A percentile compares a stretch with the other conserved stretches of the same genome.
These are phyloP conservation scores for Dothideomycetes sp. DNA, from an alignment of 2,329 filamentous ascomycete genomes.

Conservation along the genomic window DNA sequence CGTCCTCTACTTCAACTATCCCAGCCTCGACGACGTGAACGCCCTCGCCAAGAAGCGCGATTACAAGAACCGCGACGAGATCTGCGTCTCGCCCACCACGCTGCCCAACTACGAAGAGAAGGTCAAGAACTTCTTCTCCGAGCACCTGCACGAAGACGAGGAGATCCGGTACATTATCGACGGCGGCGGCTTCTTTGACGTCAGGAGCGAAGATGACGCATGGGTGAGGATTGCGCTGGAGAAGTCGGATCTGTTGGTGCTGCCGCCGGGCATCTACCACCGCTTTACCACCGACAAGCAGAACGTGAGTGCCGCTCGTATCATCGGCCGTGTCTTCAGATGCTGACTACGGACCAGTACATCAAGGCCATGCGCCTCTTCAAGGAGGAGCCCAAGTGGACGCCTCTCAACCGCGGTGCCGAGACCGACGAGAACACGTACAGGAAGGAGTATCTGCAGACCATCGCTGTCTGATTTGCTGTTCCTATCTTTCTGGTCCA, in stretches of 20 bases:
- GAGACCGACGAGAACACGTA: conserved; percentile 71
- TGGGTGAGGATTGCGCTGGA: conserved; percentile 82
- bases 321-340: background rate
- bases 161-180: conserved; percentile 92
- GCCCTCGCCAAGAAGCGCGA: conserved; percentile 60
- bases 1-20: conserved; percentile 65
- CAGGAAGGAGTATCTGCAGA: conserved; percentile 63
- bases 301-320: conserved; percentile 54
- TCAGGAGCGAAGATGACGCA: conserved; percentile 67
- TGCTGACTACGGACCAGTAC: conserved; percentile 47
- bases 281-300: conserved; percentile 88
- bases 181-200: conserved; percentile 87
- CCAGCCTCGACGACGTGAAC: conserved; percentile 57
- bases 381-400: conserved; percentile 99
- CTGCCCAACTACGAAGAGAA: conserved; percentile 89
- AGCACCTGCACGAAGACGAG: conserved; percentile 96
- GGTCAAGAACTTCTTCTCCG: conserved; percentile 84
- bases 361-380: conserved; percentile 94
- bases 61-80: conserved; percentile 93
- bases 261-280: conserved; percentile 93
- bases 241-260: conserved; percentile 82
- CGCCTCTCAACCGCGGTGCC: conserved; percentile 67
- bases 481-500: too few relatives aligned
- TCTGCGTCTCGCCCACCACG: conserved; percentile 73
- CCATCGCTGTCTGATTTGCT: too few relatives aligned